Conservation (phyloP, 768 basidiomycete species). For the Leccinum olivaceopallidum region DNA sequence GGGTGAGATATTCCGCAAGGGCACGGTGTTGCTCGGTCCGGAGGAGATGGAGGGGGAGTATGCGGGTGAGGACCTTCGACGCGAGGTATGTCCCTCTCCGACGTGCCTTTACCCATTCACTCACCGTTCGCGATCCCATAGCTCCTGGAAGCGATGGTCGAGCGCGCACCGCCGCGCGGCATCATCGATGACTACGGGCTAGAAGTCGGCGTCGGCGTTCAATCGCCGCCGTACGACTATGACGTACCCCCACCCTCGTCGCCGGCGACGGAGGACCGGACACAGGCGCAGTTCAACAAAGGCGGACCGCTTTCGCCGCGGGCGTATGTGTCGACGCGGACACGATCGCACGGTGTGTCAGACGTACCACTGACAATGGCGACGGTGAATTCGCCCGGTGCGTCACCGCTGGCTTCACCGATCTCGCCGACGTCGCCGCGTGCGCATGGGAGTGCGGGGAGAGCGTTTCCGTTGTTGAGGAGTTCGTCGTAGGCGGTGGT, state of each 20-base stretch:
- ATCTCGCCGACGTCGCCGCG: conserved; percentile 18
- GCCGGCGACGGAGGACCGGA: conserved; percentile 25
- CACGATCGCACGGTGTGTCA: conserved; percentile 38
- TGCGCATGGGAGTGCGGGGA: not conserved
- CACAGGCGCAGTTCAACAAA: conserved; percentile 28
- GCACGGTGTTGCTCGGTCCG: conserved; percentile 72
- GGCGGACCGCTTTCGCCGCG: conserved; percentile 41
- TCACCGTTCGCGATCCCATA: conserved; percentile 34
- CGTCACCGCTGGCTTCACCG: conserved; percentile 24
- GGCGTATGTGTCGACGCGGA: conserved; percentile 58
- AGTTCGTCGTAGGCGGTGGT: not conserved
- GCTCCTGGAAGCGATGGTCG: conserved; percentile 86
- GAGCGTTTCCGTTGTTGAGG: conserved; percentile 14
- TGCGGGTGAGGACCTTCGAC: conserved; percentile 84
- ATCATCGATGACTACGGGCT: conserved; percentile 61
- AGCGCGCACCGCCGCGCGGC: conserved; percentile 77
- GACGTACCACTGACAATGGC: not conserved
- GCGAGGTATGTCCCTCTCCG: conserved; percentile 51
- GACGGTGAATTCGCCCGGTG: conserved; percentile 16
- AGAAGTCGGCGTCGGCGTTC: conserved; percentile 28
- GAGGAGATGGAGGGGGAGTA: conserved; percentile 91
- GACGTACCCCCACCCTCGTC: conserved; percentile 15
- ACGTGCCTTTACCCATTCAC: not conserved
- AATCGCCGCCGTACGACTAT: conserved; percentile 4
- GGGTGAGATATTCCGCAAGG: conserved; percentile 94